A percentile compares a stretch with the other conserved stretches of the same genome.
phyloP scores from a whole-genome alignment of 371 early-diverging fungal genomes.

The Ecytonucleospora hepatopenaei region DNA sequence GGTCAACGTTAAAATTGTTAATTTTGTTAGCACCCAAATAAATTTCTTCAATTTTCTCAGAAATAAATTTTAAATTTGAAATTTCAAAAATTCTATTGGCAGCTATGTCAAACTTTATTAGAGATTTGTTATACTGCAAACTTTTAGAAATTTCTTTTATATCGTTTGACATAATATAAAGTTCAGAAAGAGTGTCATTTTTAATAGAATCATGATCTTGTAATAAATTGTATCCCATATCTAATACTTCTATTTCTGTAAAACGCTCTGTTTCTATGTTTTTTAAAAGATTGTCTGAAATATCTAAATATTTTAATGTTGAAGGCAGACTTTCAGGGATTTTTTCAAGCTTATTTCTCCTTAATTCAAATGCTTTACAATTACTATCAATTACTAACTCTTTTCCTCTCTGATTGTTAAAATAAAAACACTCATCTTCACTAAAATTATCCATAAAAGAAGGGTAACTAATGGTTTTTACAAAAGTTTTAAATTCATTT shows the following conservation, averaged over 20 bases:
- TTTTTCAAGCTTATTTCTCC: constrained; percentile 27
- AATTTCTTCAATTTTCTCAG: constrained; percentile 25
- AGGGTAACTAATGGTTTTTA: background rate
- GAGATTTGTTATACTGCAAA: background rate
- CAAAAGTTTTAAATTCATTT: background rate
- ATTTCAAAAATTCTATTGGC: constrained; percentile 36
- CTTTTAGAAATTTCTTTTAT: constrained; percentile 8
- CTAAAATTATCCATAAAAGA: constrained; percentile 1
- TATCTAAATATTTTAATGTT: constrained; percentile 38
- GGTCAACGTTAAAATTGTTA: constrained; percentile 12
- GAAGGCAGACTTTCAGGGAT: constrained; percentile 8
- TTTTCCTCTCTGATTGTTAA: constrained; percentile 1
- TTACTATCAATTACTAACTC: constrained; percentile 16
- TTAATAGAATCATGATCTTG: background rate
- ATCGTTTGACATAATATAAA: constrained; percentile 50
- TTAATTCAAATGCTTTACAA: constrained; percentile 7
- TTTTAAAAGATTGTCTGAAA: constrained; percentile 45
- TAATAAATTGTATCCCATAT: constrained; percentile 46
- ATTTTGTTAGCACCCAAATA: constrained; percentile 45
- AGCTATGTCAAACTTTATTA: constrained; percentile 48
- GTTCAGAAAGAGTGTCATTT: constrained; percentile 20
- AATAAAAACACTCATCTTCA: background rate
- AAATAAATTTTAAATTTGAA: constrained; percentile 21
- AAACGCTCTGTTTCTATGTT: constrained; percentile 25
- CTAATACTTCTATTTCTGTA: constrained; percentile 33